phyloP scores from a whole-genome alignment of 139 green algal genomes.

The Astrephomene gubernaculifera region DNA sequence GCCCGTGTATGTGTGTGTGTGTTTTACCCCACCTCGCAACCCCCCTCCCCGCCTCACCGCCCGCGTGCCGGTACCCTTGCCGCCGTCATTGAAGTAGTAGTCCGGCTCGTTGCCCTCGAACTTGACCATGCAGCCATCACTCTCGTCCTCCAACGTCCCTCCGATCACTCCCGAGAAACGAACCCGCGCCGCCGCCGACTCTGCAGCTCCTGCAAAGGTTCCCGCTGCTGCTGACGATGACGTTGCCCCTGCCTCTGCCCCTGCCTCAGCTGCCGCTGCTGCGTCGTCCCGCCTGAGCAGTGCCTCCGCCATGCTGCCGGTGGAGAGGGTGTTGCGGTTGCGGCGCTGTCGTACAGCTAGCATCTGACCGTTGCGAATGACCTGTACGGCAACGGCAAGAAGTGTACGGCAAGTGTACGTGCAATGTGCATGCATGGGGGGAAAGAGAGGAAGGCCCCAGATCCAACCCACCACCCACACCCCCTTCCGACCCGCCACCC shows the following conservation, averaged over 20 bases:
- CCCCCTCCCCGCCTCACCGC: conserved; percentile 56
- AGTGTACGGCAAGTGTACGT: neutral
- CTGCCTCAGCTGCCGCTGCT: too few species aligned
- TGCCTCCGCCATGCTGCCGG: conserved; percentile 64
- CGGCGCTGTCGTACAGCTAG: conserved; percentile 86
- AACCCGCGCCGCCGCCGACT: too few species aligned
- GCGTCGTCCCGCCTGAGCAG: neutral
- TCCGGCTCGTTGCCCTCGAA: conserved; percentile 38
- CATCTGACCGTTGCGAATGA: conserved; percentile 99
- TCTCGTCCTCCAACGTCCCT: too few species aligned
- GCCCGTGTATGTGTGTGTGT: too few species aligned
- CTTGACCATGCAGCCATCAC: conserved; percentile 69
- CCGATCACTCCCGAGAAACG: too few species aligned
- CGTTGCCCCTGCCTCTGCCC: too few species aligned
- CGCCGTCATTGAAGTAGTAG: conserved; percentile 95
- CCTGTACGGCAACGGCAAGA: conserved; percentile 52
- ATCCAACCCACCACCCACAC: too few species aligned
- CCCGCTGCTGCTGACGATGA: too few species aligned
- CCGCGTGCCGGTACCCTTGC: conserved; percentile 45
- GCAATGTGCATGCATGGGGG: neutral
- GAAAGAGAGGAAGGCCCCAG: neutral
- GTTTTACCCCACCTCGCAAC: too few species aligned
- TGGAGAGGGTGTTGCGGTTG: conserved; percentile 76
- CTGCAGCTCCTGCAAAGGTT: conserved; percentile 15
- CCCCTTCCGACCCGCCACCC: neutral